Evolutionary conservation across 352 stramenopile genomes (phyloP).

Genomic region (Globisporangium irregulare): DNA sequence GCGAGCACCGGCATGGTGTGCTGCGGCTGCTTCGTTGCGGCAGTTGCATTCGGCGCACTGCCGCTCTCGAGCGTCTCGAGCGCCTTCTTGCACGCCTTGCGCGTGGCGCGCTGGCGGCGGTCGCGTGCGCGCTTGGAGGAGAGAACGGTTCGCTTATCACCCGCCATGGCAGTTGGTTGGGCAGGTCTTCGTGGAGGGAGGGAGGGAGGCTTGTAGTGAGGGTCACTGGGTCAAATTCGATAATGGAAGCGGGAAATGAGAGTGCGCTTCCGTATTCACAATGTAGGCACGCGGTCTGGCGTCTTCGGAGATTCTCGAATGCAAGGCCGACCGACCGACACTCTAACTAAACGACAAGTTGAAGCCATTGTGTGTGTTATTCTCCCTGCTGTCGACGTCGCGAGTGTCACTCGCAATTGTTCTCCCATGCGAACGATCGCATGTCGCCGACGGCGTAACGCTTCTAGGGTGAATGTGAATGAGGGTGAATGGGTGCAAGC

Average conservation of each 20-base stretch:
- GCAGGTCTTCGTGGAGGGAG: background rate
- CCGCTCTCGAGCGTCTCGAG: slow-evolving; percentile 27
- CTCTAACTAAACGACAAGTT: slow-evolving; percentile 1
- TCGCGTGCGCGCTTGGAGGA: slow-evolving; percentile 59
- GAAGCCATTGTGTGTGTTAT: slow-evolving; percentile 6
- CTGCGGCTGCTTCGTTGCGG: background rate
- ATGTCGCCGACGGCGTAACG: slow-evolving; percentile 4
- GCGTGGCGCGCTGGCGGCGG: slow-evolving; percentile 50
- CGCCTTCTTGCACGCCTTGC: slow-evolving; percentile 25
- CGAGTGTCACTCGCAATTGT: slow-evolving; percentile 5
- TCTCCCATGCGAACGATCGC: background rate
- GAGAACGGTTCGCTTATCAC: slow-evolving; percentile 66
- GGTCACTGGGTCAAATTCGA: slow-evolving; percentile 6
- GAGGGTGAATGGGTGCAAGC: background rate
- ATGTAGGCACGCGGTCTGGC: background rate
- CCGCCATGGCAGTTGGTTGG: slow-evolving; percentile 32
- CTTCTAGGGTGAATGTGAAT: background rate
- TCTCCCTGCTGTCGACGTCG: slow-evolving; percentile 2
- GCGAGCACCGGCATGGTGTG: slow-evolving; percentile 14
- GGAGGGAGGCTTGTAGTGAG: background rate
- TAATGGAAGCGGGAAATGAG: background rate
- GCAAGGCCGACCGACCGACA: background rate
- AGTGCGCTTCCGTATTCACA: background rate
- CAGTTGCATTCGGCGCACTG: slow-evolving; percentile 3
- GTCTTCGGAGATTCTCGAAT: slow-evolving; percentile 10